Percentiles rank a stretch among this genome's conserved stretches.
phyloP scores from a whole-genome alignment of 495 filamentous ascomycete species.

The Collariella sp. region DNA sequence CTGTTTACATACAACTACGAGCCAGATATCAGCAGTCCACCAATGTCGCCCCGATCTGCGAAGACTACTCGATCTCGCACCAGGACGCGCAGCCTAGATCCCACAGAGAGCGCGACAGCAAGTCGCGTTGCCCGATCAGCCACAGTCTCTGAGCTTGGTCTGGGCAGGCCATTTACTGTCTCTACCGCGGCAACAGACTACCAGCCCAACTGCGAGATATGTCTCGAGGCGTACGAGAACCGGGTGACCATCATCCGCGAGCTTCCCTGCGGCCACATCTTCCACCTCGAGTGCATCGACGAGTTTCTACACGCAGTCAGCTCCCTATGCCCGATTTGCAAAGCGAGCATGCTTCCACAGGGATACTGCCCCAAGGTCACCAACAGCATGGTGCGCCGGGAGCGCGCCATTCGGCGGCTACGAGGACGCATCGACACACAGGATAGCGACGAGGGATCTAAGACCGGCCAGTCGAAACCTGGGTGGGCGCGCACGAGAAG shows the following conservation, averaged over 20 bases:
- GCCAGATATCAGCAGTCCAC: slow-evolving; percentile 20
- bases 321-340: slow-evolving; percentile 83
- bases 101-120: background rate
- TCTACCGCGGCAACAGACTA: slow-evolving; percentile 39
- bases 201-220: slow-evolving; percentile 76
- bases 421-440: slow-evolving; percentile 21
- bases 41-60: slow-evolving; percentile 13
- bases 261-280: slow-evolving; percentile 82
- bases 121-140: slow-evolving; percentile 2
- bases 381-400: slow-evolving; percentile 73
- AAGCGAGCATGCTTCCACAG: slow-evolving; percentile 58
- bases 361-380: slow-evolving; percentile 65
- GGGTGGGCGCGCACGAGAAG: slow-evolving; percentile 13
- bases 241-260: slow-evolving; percentile 64
- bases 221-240: slow-evolving; percentile 69
- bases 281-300: slow-evolving; percentile 84
- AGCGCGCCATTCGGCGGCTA: slow-evolving; percentile 48
- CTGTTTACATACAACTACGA: slow-evolving; percentile 59
- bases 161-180: slow-evolving; percentile 2
- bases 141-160: slow-evolving; percentile 13
- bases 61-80: background rate
- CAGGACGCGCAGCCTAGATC: slow-evolving; percentile 6
- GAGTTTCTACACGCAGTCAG: slow-evolving; percentile 60
- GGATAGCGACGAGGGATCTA: slow-evolving; percentile 3
- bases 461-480: background rate